Conservation (phyloP, 345 rosid genomes). For the Euphorbia peplus region DNA sequence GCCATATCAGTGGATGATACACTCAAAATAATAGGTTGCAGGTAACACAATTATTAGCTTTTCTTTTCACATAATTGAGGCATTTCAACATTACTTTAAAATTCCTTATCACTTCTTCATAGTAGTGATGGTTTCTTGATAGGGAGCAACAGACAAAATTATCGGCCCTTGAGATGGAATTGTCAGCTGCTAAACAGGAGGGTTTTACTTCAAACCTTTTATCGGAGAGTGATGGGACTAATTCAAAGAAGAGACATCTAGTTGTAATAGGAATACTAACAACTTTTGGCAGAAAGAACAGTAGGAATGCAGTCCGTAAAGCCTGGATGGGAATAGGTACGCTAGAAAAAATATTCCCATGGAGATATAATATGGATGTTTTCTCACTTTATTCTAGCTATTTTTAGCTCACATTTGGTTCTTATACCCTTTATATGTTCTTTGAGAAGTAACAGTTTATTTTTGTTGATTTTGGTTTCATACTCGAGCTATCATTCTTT, state of each 20-base stretch:
- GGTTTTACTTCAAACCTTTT: constrained; percentile 24
- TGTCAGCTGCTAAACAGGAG: constrained; percentile 28
- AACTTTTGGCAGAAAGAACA: constrained; percentile 23
- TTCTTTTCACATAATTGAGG: background rate
- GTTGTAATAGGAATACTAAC: constrained; percentile 28
- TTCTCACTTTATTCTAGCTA: background rate
- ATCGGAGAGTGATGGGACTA: constrained; percentile 11
- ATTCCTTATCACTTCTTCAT: background rate
- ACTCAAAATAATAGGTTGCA: constrained; percentile 33
- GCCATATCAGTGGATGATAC: constrained; percentile 36
- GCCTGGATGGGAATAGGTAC: constrained; percentile 37
- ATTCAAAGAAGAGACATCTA: constrained; percentile 20
- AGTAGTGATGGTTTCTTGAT: background rate
- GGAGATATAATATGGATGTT: background rate
- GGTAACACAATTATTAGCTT: constrained; percentile 11
- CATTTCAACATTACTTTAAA: background rate
- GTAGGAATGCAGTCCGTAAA: constrained; percentile 29
- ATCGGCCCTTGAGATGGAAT: constrained; percentile 27
- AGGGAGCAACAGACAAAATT: constrained; percentile 32
- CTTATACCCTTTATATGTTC: background rate
- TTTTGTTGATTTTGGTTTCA: background rate
- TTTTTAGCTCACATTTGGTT: background rate
- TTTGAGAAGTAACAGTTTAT: background rate
- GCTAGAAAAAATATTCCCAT: too few relatives aligned
- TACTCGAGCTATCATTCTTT: background rate